Base-by-base conservation (phyloP, 306 rosid species). In the Prunus mongolica region DNA sequence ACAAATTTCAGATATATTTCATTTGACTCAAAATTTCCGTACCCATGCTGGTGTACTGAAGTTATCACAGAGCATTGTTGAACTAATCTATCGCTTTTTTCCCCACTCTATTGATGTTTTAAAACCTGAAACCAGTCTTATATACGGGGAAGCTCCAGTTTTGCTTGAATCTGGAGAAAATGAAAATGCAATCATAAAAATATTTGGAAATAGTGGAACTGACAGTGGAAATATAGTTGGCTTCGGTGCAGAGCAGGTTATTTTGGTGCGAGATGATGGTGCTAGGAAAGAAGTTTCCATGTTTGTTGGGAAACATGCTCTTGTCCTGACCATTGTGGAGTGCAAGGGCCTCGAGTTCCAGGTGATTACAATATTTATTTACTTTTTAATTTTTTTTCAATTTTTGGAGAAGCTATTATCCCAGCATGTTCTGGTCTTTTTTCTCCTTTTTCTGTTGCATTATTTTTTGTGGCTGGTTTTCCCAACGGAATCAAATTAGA, bases 321-420 rank as follows among this genome's bases (percentile, higher is more conserved):
- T 92, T 82, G 87, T 92, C 14, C 76, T 92, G 65, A 92, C 97
- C 6, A 79, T 90, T 45, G 41, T 92, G 54, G 96, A 92, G 80
- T 92, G 97, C 79, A 92, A 92, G 68, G 97, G 97, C n/a, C 96
- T 92, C 38, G 96, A 92, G 46, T 92, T 92, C 81, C 96, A 92
- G 97, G 97, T 92, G 55, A 66, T 34, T 27, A 3, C 25, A 15
- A 61, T 19, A 25, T 44, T 6, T 16, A n/a, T 32, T 49, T 32
- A 60, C 46, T 47, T 12, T 30, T 24, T 64, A 60, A 4, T 32
- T 13, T 49, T 46, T 1, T 12, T 46, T 47, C 1, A 38, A 38
- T 12, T 47, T 16, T 47, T 10, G 4, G 51, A 13, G 16, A 12
- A 0, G 4, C 51, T 47, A 1, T 38, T 38, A 38, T 1, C 44